These are phyloP conservation scores for Selenicereus undatus DNA, from an alignment of 148 eudicot genomes.

Conservation along the genomic window DNA sequence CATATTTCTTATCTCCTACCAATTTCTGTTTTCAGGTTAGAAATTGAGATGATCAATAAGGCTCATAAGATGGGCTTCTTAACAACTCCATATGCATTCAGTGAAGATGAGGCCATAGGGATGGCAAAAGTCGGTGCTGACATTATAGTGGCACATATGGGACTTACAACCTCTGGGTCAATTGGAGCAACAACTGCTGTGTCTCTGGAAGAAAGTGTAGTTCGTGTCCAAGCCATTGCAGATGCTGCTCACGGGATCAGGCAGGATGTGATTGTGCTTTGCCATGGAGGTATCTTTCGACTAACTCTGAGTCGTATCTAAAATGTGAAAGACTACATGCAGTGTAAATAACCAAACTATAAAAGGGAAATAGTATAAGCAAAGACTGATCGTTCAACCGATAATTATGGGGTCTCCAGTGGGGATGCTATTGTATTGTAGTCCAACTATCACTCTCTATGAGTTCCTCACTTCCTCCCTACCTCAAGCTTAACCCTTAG, in stretches of 20 bases:
- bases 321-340: background rate
- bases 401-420: no score
- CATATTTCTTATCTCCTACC: background rate
- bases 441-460: background rate
- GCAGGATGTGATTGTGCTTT: conserved; percentile 69
- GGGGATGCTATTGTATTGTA: no score
- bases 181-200: conserved; percentile 90
- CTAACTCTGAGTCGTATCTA: background rate
- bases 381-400: background rate
- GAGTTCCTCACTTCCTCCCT: background rate
- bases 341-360: background rate
- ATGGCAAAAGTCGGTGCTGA: conserved; percentile 98
- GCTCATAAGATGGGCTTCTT: conserved; percentile 87
- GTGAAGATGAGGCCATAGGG: conserved; percentile 70
- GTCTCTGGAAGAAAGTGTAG: conserved; percentile 74
- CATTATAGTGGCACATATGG: conserved; percentile 95
- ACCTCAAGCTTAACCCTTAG: background rate
- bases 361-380: background rate
- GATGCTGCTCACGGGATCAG: conserved; percentile 84
- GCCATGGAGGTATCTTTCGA: conserved; percentile 87
- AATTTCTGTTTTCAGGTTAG: conserved; percentile 47
- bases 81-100: conserved; percentile 96
- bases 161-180: conserved; percentile 88
- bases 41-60: conserved; percentile 84
- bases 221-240: conserved; percentile 86